Base-by-base conservation (phyloP, 2,329 filamentous ascomycete species). In the Ophiostoma montium region DNA sequence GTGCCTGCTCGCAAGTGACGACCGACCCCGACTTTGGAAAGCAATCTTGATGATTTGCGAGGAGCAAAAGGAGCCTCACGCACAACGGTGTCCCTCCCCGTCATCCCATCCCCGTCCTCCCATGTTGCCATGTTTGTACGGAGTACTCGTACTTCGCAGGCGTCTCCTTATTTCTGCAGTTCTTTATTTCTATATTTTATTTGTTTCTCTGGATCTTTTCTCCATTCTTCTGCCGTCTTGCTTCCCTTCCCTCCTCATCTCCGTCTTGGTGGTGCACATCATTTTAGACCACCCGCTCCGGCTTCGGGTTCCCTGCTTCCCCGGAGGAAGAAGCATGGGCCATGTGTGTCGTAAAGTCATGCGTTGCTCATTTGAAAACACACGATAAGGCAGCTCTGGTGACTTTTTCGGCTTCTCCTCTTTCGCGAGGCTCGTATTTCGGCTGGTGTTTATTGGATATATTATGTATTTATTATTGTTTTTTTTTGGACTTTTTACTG, bases 231-330 rank as follows among this genome's bases (percentile, higher is more conserved):
- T n/a, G 5, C 13, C 27, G 30, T 16, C 12, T 6, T 18, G 15
- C 9, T 30, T 6, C 9, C 9, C 36, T 23, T 18, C 23, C 23
- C 18, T 46, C 15, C 19, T 46, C 18, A 12, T 33, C 31, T 33
- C 42, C 27, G 42, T 33, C 42, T 44, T 44, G 42, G 42, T 44
- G 46, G 63, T 62, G 63, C 61, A 62, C 61, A 65, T 66, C 62
- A 65, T 63, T 58, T 58, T 57, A 62, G 60, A 62, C 61, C 59
- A 60, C 55, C 60, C 57, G 58, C 57, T 50, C 61, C 65, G 66
- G 66, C 62, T 64, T 54, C 65, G 62, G 61, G 15, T 39, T 32
- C 27, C 42, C 35, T 49, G 35, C 48, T 65, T 67, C 65, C 65
- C 61, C 65, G 65, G 58, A 55, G 27, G 35, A 36, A 15, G 12